Conservation (phyloP, 2,329 filamentous ascomycete genomes). For the Colletotrichum scovillei region DNA sequence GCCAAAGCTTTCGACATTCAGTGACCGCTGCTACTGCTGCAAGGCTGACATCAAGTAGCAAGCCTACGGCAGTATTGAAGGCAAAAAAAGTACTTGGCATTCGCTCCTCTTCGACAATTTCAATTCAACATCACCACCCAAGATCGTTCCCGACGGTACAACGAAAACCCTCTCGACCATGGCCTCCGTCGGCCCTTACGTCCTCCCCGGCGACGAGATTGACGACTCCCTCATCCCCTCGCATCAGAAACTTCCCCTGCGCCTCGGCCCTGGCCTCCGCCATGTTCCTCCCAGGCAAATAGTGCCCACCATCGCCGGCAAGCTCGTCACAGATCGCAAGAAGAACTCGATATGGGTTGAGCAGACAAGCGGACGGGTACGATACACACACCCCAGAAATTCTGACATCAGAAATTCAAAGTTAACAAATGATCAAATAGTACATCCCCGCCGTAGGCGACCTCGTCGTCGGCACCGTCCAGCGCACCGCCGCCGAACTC, state of each 20-base stretch:
- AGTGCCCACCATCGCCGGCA: conserved; percentile 74
- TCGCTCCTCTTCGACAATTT: neutral
- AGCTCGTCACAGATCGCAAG: conserved; percentile 73
- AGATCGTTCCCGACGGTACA: neutral
- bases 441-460: conserved; percentile 86
- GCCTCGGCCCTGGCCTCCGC: conserved; percentile 85
- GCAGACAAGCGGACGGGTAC: conserved; percentile 74
- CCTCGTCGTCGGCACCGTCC: conserved; percentile 87
- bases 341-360: conserved; percentile 87
- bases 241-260: conserved; percentile 76
- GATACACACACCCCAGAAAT: neutral
- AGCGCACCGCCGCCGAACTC: conserved; percentile 78
- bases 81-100: neutral
- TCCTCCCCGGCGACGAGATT: conserved; percentile 86
- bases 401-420: conserved; percentile 36
- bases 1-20: conserved; percentile 38
- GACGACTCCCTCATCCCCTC: conserved; percentile 74
- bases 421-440: conserved; percentile 52
- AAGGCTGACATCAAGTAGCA: conserved; percentile 26
- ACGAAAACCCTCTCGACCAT: conserved; percentile 51
- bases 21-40: conserved; percentile 7
- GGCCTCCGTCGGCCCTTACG: conserved; percentile 68
- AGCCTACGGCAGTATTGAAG: neutral
- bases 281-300: conserved; percentile 83
- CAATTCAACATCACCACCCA: conserved; percentile 13